A percentile compares a stretch with the other conserved stretches of the same genome.
Conservation (phyloP, 306 rosid genomes). For the Abrus pulchellus region DNA sequence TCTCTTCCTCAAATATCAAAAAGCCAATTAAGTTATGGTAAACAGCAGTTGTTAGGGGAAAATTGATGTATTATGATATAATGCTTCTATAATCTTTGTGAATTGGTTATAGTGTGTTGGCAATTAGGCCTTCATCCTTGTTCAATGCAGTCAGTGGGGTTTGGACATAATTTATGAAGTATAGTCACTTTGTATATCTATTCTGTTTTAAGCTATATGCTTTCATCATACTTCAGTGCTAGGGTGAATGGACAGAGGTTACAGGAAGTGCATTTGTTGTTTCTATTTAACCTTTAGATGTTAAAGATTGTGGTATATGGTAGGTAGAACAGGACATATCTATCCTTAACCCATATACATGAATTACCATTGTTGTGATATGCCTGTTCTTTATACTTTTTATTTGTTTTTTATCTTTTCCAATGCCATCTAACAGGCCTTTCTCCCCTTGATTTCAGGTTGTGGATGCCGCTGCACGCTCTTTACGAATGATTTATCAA, state of each 20-base stretch:
- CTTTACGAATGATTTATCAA: constrained; percentile 89
- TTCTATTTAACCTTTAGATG: background rate
- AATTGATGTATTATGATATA: background rate
- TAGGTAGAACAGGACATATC: constrained; percentile 9
- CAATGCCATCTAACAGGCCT: constrained; percentile 32
- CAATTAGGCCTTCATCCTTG: constrained; percentile 9
- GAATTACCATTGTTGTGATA: background rate
- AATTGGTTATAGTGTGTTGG: background rate
- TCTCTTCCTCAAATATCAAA: background rate
- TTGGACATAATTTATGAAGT: background rate
- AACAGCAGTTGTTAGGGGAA: background rate
- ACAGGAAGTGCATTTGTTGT: background rate
- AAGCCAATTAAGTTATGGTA: background rate
- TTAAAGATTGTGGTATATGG: background rate
- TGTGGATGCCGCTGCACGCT: constrained; percentile 91
- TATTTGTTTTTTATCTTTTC: background rate
- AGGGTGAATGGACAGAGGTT: constrained; percentile 23
- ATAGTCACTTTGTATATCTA: background rate
- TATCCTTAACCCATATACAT: background rate
- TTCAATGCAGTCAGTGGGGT: constrained; percentile 18
- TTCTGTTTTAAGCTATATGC: background rate
- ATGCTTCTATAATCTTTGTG: background rate
- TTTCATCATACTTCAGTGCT: constrained; percentile 21
- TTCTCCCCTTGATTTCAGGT: constrained; percentile 71
- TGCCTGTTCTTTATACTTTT: background rate